Percentiles rank a stretch among this genome's conserved stretches.
Conservation (phyloP, 805 yeast species). For the Candida nemodendra region DNA sequence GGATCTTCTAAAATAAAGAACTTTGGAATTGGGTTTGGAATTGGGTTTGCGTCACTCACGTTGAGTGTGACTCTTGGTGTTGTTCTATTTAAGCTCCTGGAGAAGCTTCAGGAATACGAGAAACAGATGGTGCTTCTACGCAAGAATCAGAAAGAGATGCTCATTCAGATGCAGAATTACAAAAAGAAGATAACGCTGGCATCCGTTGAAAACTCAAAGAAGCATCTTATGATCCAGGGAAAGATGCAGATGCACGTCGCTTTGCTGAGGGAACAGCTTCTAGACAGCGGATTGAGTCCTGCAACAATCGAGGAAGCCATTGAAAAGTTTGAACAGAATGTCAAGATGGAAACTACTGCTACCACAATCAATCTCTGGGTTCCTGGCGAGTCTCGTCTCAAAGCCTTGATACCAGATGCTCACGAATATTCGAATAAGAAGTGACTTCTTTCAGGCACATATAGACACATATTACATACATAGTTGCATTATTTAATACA, state of each 20-base stretch:
- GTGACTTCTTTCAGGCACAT: slow-evolving; percentile 11
- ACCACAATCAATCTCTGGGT: slow-evolving; percentile 62
- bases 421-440: slow-evolving; percentile 55
- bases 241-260: slow-evolving; percentile 70
- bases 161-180: slow-evolving; percentile 48
- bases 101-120: slow-evolving; percentile 25
- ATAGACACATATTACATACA: neutral
- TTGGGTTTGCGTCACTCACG: slow-evolving; percentile 15
- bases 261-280: slow-evolving; percentile 57
- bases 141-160: slow-evolving; percentile 35
- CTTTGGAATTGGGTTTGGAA: slow-evolving; percentile 17
- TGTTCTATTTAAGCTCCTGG: slow-evolving; percentile 14
- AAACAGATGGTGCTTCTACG: slow-evolving; percentile 23
- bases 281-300: slow-evolving; percentile 58
- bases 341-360: slow-evolving; percentile 56
- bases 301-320: slow-evolving; percentile 51
- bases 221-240: slow-evolving; percentile 46
- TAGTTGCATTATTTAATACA: neutral
- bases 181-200: slow-evolving; percentile 52
- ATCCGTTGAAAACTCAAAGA: slow-evolving; percentile 50
- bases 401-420: slow-evolving; percentile 53
- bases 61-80: slow-evolving; percentile 15
- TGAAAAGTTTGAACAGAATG: slow-evolving; percentile 54
- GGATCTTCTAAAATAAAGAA: slow-evolving; percentile 9
- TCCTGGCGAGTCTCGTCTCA: slow-evolving; percentile 49